A percentile compares a stretch with the other conserved stretches of the same genome.
Evolutionary conservation across 129 eudicot genomes (phyloP).

Genomic region (sunflower (Helianthus annuus)): HanXRQr2.0-SUNRISE NC_035449.2:48300533-48301032

Average conservation of each 20-base stretch:
- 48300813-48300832: constrained; percentile 68
- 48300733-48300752: constrained; percentile 5
- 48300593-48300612: background rate
- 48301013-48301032: constrained; percentile 68
- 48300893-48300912: background rate
- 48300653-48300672: background rate
- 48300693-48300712: background rate
- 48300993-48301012: constrained; percentile 66
- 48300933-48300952: constrained; percentile 66
- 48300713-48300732: background rate
- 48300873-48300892: background rate
- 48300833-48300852: constrained; percentile 99
- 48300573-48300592: background rate
- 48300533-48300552: too few species aligned
- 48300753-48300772: background rate
- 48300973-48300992: constrained; percentile 85
- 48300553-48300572: too few species aligned
- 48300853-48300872: constrained; percentile 55
- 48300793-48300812: constrained; percentile 92
- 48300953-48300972: constrained; percentile 78
- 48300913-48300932: constrained; percentile 1
- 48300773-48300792: constrained; percentile 15
- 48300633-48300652: background rate
- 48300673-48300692: background rate
- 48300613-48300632: background rate